Percentiles rank a stretch among this genome's conserved stretches.
Evolutionary conservation across 1,139 yeast species (phyloP).

Genomic region (Yamadazyma pseudoaaseri): DNA sequence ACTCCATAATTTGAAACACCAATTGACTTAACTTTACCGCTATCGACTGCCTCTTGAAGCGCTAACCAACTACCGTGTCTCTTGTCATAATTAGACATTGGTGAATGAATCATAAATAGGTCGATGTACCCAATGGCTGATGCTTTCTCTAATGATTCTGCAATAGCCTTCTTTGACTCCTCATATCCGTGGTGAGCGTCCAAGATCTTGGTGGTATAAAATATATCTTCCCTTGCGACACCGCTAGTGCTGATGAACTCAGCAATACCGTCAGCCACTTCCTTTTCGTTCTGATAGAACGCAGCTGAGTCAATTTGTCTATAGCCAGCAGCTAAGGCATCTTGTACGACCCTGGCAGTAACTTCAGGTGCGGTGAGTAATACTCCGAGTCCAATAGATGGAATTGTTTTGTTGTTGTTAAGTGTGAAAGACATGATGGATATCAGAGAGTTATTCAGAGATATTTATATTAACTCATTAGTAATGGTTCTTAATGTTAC

Average conservation of each 20-base stretch:
- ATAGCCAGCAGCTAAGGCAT: constrained; percentile 59
- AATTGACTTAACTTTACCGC: no score
- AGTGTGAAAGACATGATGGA: no score
- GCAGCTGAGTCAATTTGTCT: constrained; percentile 52
- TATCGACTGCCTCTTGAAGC: constrained; percentile 27
- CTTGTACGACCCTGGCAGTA: constrained; percentile 29
- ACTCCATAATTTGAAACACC: constrained; percentile 70
- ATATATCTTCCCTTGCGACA: constrained; percentile 29
- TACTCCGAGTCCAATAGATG: constrained; percentile 42
- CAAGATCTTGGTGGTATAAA: constrained; percentile 61
- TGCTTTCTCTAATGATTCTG: constrained; percentile 56
- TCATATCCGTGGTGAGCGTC: constrained; percentile 59
- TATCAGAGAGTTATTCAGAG: no score
- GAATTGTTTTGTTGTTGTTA: constrained; percentile 38
- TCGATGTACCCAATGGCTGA: constrained; percentile 74
- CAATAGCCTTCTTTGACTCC: constrained; percentile 53
- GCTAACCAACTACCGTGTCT: constrained; percentile 38
- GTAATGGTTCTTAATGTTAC: no score
- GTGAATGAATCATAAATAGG: constrained; percentile 68
- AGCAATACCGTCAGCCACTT: constrained; percentile 32
- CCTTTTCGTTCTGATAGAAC: constrained; percentile 57
- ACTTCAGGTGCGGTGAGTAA: constrained; percentile 25
- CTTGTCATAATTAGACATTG: constrained; percentile 24
- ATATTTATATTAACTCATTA: no score
- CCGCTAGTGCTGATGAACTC: constrained; percentile 42